Base-by-base conservation (phyloP, 106 monocot species). In the Acorus calamus region DNA sequence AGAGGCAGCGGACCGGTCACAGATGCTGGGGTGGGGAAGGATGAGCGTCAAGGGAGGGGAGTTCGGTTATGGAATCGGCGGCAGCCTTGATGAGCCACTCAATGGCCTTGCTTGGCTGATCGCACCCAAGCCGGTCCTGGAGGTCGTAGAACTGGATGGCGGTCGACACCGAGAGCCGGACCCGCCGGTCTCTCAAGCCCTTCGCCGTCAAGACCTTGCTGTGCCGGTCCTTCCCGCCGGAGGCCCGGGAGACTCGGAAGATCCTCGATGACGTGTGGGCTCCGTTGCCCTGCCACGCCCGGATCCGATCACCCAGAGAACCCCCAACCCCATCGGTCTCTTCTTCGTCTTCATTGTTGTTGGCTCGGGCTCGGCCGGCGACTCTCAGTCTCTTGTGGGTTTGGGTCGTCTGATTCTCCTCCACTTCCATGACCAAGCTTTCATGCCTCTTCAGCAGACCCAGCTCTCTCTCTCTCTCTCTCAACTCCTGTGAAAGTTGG, bases 101-200 rank as follows among this genome's bases (percentile, higher is more conserved):
- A 7, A 98, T 85, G 3, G 96, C 96, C 61, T 98, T 88, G 69
- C 96, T 98, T 3, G 96, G 96, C 60, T 98, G 96, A 53, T 91
- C 96, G 46, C 77, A 87, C 2, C 96, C 96, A 7, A 98, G 90
- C 2, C 96, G 87, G 56, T 98, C 96, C 67, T 98, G 96, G 51
- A 98, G 83, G 58, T 98, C 91, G 49, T 98, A 98, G 70, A 98
- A 98, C 73, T 98, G 88, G 63, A 98, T 98, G 4, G 96, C 96
- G 0, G 96, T 98, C 12, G 96, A 85, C 11, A 98, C 96, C 4
- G 96, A 98, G 8, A 98, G 80, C 2, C 96, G 77, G 14, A 98
- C 91, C 3, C 96, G 69, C n/a, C 96, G 82, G 53, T 98, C 96
- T 2, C 96, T 72, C 9, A 92, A 71, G 3, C 96, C 91, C 62